Evolutionary conservation across 2,329 filamentous ascomycete genomes (phyloP).

Genomic region (Tolypocladium ophioglossoides): DNA sequence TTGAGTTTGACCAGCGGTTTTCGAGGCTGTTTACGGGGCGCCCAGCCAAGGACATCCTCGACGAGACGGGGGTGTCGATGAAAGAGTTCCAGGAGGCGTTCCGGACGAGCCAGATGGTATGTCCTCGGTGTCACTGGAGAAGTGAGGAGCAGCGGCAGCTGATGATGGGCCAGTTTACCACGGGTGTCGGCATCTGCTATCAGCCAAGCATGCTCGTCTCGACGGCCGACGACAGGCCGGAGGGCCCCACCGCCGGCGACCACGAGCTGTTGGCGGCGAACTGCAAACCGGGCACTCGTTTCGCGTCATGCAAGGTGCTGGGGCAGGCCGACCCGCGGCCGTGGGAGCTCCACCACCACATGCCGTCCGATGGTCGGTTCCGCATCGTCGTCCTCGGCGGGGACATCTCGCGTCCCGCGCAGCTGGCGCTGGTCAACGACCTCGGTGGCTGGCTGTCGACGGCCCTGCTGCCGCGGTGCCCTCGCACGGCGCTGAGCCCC

Average conservation of each 20-base stretch:
- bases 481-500: constrained; percentile 11
- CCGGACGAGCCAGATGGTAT: constrained; percentile 37
- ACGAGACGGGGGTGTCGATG: constrained; percentile 45
- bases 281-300: constrained; percentile 4
- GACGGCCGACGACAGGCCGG: constrained; percentile 7
- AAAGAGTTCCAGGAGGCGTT: constrained; percentile 51
- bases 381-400: constrained; percentile 53
- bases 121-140: not conserved
- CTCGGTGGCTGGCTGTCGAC: constrained; percentile 34
- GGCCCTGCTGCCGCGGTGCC: constrained; percentile 31
- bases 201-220: constrained; percentile 2
- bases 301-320: constrained; percentile 35
- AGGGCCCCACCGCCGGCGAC: not conserved
- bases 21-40: constrained; percentile 44
- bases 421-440: constrained; percentile 31
- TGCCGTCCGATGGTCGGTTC: constrained; percentile 48
- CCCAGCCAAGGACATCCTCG: constrained; percentile 40
- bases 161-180: constrained; percentile 14
- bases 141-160: not conserved
- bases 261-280: constrained; percentile 1
- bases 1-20: constrained; percentile 51
- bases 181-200: constrained; percentile 6
- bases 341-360: constrained; percentile 46
- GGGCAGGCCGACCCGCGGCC: constrained; percentile 45
- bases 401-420: constrained; percentile 32